Base-by-base conservation (phyloP, 305 asterid genomes). In the Solanum aculeatissimum region DNA sequence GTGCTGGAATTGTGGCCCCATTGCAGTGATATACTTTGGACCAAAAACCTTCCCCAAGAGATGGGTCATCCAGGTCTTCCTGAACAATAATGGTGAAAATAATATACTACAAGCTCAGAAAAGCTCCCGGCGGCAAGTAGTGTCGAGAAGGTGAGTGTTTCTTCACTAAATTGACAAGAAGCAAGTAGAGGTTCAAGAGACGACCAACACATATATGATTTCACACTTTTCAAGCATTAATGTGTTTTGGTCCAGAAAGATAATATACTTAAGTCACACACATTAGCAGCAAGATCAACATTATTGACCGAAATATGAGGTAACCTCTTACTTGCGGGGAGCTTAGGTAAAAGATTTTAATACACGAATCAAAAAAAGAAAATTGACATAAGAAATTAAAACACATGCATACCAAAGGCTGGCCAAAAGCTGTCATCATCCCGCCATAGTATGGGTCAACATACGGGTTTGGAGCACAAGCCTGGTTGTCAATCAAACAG, bases 351-450 rank as follows among this genome's bases (percentile, higher is more conserved):
- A 75, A 27, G 15, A 75, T 25, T 15, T 51, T 16, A 43, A 45
- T 45, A 75, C 53, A 25, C 10, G 9, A 75, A 75, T 49, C 35
- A 27, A 75, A 27, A 19, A 60, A 16, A 10, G 62, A 78, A 71
- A 51, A 32, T 29, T 29, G 65, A 77, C 66, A 27, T 18, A 1
- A 51, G 25, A 77, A 5, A 49, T 18, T 29, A 29, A 11, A 53
- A 3, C 10, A 77, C 3, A 65, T 66, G 63, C 91, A 79, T 92
- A 92, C 97, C 97, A 92, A 85, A 84, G 94, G 95, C 81, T 93
- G 97, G 47, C 96, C 97, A 87, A 90, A 93, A 84, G 94, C 89
- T 81, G 95, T 90, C 91, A 93, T 74, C 93, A 92, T 91, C 86
- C 93, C 94, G 75, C 97, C 97, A 81, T 89, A 91, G 87, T 85